phyloP scores from a whole-genome alignment of 768 basidiomycete genomes.

The Boletus subparvulus region DNA sequence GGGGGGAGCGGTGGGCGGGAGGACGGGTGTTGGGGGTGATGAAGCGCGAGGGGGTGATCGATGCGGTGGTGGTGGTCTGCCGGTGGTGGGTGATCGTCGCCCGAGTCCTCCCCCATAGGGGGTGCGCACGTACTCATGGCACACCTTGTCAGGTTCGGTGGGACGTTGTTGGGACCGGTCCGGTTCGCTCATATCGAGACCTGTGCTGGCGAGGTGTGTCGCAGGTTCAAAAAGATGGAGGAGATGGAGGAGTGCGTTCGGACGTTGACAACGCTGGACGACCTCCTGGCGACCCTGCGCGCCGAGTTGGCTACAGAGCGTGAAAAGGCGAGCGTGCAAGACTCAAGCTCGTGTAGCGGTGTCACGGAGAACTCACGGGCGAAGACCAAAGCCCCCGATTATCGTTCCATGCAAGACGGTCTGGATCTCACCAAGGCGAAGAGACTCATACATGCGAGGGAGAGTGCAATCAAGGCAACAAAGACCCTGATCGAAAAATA shows the following conservation, averaged over 20 bases:
- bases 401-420: slow-evolving; percentile 39
- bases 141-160: slow-evolving; percentile 63
- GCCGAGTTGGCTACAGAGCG: slow-evolving; percentile 32
- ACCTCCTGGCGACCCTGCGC: slow-evolving; percentile 56
- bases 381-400: slow-evolving; percentile 41
- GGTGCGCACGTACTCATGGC: neutral
- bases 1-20: slow-evolving; percentile 75
- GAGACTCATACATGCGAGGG: slow-evolving; percentile 66
- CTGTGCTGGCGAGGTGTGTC: slow-evolving; percentile 73
- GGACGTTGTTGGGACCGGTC: slow-evolving; percentile 73
- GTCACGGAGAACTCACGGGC: slow-evolving; percentile 5
- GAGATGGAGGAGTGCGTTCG: slow-evolving; percentile 63
- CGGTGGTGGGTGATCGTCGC: slow-evolving; percentile 47
- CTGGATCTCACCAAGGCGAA: slow-evolving; percentile 62
- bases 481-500: slow-evolving; percentile 52
- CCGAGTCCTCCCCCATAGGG: neutral
- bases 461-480: slow-evolving; percentile 64
- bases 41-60: slow-evolving; percentile 66
- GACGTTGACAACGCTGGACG: slow-evolving; percentile 60
- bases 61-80: slow-evolving; percentile 77
- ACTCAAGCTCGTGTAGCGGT: neutral
- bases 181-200: slow-evolving; percentile 78
- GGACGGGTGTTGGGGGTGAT: slow-evolving; percentile 62
- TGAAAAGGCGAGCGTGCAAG: neutral
- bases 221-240: slow-evolving; percentile 61